phyloP scores from a whole-genome alignment of 2,329 filamentous ascomycete genomes.

The Xylaria sp. region DNA sequence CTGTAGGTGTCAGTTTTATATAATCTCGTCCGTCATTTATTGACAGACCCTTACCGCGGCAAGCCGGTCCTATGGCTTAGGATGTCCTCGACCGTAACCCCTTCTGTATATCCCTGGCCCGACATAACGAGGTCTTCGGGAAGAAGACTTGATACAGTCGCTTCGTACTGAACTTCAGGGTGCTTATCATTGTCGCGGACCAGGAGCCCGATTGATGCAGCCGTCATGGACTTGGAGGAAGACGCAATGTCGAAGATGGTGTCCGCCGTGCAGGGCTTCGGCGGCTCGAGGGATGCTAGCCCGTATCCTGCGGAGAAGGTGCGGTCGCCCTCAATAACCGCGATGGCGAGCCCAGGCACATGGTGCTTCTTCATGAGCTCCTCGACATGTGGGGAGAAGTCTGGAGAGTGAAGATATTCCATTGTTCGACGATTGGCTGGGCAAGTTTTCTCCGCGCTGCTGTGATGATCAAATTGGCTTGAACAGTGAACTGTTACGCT shows the following conservation, averaged over 20 bases:
- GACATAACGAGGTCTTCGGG: conserved; percentile 45
- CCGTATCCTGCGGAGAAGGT: conserved; percentile 41
- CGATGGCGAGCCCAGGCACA: conserved; percentile 43
- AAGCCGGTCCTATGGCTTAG: conserved; percentile 44
- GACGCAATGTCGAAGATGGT: conserved; percentile 48
- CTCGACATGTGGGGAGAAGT: conserved; percentile 35
- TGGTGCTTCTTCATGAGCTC: conserved; percentile 42
- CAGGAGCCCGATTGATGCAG: conserved; percentile 45
- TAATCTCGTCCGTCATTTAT: background rate
- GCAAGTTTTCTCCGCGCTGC: background rate
- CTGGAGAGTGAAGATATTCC: conserved; percentile 38
- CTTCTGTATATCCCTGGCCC: conserved; percentile 38
- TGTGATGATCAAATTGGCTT: background rate
- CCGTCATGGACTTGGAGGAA: conserved; percentile 47
- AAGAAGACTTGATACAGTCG: conserved; percentile 43
- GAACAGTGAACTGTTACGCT: background rate
- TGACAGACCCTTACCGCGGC: conserved; percentile 32
- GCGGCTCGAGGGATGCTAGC: conserved; percentile 44
- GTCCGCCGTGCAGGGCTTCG: conserved; percentile 44
- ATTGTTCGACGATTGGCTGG: conserved; percentile 17
- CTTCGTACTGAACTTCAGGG: conserved; percentile 48
- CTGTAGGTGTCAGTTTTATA: conserved; percentile 29
- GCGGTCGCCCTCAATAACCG: conserved; percentile 39
- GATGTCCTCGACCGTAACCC: conserved; percentile 44
- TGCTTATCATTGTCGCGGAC: conserved; percentile 47